Evolutionary conservation across 768 basidiomycete species (phyloP).

Genomic region (Kwoniella bestiolae): DNA sequence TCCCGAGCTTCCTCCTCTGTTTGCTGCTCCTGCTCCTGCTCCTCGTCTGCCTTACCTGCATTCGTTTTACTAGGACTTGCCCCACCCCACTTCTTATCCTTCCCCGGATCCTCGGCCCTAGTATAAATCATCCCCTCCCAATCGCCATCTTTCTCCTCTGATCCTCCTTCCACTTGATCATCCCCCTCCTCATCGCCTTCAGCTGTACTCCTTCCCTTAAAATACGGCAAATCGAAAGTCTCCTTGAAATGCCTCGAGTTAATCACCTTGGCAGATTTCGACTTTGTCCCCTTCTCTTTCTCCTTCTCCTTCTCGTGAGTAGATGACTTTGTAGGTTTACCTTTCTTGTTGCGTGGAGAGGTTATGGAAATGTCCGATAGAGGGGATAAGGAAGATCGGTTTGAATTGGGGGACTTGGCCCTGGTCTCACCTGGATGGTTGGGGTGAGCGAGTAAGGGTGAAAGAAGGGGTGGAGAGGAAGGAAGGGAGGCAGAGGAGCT

Average conservation of each 20-base stretch:
- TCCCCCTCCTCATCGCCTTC: constrained; percentile 1
- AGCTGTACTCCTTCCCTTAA: constrained; percentile 5
- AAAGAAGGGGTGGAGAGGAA: constrained; percentile 26
- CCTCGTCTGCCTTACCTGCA: constrained; percentile 64
- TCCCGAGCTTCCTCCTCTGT: constrained; percentile 62
- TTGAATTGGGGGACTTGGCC: background rate
- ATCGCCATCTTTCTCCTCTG: constrained; percentile 5
- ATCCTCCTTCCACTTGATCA: background rate
- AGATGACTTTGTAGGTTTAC: background rate
- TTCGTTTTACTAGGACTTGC: constrained; percentile 51
- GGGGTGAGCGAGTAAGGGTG: constrained; percentile 28
- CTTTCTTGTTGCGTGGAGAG: constrained; percentile 16
- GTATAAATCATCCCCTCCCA: constrained; percentile 32
- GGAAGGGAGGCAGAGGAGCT: constrained; percentile 31
- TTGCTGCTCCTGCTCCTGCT: constrained; percentile 62
- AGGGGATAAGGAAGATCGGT: constrained; percentile 21
- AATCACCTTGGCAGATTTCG: constrained; percentile 39
- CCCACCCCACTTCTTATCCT: constrained; percentile 7
- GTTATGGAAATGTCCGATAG: constrained; percentile 20
- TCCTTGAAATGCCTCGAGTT: constrained; percentile 40
- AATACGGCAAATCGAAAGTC: constrained; percentile 39
- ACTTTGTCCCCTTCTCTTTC: background rate
- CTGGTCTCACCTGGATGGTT: background rate
- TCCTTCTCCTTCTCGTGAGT: background rate
- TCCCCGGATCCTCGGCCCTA: constrained; percentile 22